Base-by-base conservation (phyloP, 441 rosid genomes). In the Brassica balearica region DNA sequence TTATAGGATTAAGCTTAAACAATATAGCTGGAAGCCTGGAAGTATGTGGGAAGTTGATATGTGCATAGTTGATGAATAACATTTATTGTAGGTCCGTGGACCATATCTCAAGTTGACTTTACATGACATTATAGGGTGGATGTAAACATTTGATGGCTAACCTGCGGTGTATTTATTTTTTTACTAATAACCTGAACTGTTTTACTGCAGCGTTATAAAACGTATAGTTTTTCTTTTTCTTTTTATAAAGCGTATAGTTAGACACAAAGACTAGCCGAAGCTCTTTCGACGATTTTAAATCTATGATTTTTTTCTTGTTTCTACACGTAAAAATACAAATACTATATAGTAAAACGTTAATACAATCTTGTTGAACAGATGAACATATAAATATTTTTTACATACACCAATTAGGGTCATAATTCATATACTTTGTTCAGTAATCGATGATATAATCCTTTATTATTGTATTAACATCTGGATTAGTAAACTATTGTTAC, bases 91-190 rank as follows among this genome's bases (percentile, higher is more conserved):
- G 70, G 17, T 20, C 56, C 32, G 9, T 19, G 32, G 48, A 20
- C 55, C 17, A 66, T 20, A 41, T 41, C 17, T 66, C 55, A 66
- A 38, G 48, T 11, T 36, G 69, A 41, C 17, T 65, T 65, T 65
- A 51, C 6, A 38, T 62, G 66, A 4, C 1, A 20, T 38, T 41
- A 51, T 14, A 41, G 56, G 27, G 27, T 65, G 22, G 43, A 15
- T 29, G 17, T 64, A 64, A 29, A 61, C 1, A 25, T 29, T 63
- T 32, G 14, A 63, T 63, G 67, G 43, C 22, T 29, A n/a, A 64
- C 6, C 25, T 65, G n/a, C 68, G 15, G 6, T 32, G 22, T 8
- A 32, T 63, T n/a, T 9, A 19, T 38, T 38, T 38, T 29, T 29
- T 34, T 1, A 34, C 41, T 34, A 34, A 34, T 34, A 34, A 61